Evolutionary conservation across 1,284 basidiomycete genomes (phyloP).

Genomic region (Marasmius tenuissimus): DNA sequence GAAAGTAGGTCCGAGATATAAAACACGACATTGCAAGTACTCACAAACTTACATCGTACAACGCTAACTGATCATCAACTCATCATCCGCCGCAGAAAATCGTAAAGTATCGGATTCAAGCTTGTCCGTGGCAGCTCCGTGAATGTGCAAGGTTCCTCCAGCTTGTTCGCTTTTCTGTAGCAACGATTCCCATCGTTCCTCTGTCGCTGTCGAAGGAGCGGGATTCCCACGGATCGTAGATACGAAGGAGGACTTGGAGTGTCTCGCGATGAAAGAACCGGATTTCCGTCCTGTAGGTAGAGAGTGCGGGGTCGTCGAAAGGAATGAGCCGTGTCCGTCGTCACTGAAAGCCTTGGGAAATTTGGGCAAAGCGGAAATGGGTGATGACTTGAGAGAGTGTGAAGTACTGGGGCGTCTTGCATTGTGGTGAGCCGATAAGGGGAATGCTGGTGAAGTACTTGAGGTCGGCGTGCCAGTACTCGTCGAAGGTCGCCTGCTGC

Average conservation of each 20-base stretch:
- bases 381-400: neutral
- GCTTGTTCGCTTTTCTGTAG: neutral
- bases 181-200: neutral
- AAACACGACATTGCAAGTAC: too few species aligned
- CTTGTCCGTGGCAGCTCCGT: neutral
- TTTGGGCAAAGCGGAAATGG: too few species aligned
- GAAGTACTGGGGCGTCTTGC: neutral
- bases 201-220: neutral
- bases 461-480: neutral
- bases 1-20: too few species aligned
- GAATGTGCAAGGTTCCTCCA: neutral
- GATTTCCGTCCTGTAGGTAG: neutral
- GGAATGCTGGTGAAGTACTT: neutral
- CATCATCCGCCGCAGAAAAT: neutral
- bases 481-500: neutral
- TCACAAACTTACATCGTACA: too few species aligned
- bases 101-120: neutral
- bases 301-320: too few species aligned
- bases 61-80: neutral
- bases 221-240: neutral
- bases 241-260: neutral
- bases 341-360: too few species aligned
- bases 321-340: too few species aligned
- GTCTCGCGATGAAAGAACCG: neutral
- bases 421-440: neutral